Base-by-base conservation (phyloP, 2,329 filamentous ascomycete species). In the Elsinoe australis region DNA sequence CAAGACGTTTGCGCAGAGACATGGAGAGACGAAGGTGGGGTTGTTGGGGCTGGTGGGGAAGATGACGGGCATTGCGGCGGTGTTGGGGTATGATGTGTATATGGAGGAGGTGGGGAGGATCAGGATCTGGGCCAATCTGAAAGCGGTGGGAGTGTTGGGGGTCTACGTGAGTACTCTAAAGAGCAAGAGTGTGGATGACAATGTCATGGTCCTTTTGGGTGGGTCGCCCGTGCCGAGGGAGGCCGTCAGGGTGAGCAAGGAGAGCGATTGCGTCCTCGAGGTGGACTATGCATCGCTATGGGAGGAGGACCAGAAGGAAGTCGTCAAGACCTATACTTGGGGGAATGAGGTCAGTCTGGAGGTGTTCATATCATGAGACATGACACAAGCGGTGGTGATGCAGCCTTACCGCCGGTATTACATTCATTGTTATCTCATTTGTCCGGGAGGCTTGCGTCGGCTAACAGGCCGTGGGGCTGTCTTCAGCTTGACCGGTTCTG, bases 41-140 rank as follows among this genome's bases (percentile, higher is more conserved):
- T 71, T 89, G 1, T 65, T 96, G 1, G 90, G 90, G 0, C 70
- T 96, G 1, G 55, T 94, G 3, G 84, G 78, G 2, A 95, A 95
- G 65, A 94, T 96, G 85, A 87, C 87, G 0, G 90, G 88, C 0
- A 80, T 83, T 1, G 88, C 87, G 1, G 88, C 87, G 0, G 74
- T 95, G 5, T 69, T 83, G 1, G 73, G 71, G 29, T 81, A 71
- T n/a, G 72, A 76, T 21, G 74, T 82, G 35, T 74, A 74, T 26
- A 61, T 81, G 55, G 66, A 75, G 28, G 69, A 73, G 5, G 82
- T 78, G 49, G 79, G 80, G 0, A 70, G 79, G 12, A 67, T 92
- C 15, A 66, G 78, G 5, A 66, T 94, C 9, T 78, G 80, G 57
- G 78, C 83, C 1, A 77, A 74, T 10, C 61, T 95, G 33, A 95